Evolutionary conservation across 2,329 filamentous ascomycete genomes (phyloP).

Genomic region (Scytalidium sp.): DNA sequence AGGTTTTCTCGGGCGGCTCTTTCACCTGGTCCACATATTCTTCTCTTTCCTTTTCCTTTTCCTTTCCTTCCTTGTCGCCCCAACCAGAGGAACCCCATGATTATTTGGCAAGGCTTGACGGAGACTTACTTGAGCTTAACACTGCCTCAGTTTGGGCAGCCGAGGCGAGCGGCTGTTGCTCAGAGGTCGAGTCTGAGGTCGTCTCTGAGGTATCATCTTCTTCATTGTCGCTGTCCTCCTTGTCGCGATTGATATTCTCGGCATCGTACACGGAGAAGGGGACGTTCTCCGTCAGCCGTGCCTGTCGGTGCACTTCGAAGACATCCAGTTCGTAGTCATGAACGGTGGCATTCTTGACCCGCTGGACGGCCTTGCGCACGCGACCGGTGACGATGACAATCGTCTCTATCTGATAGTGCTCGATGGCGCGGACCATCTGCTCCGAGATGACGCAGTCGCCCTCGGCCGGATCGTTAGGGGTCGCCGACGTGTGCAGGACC

Average conservation of each 20-base stretch:
- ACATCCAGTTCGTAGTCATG: constrained; percentile 76
- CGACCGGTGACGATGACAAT: constrained; percentile 74
- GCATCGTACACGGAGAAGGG: constrained; percentile 71
- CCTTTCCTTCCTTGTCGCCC: too few relatives aligned
- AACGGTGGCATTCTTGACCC: constrained; percentile 72
- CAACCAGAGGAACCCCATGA: too few relatives aligned
- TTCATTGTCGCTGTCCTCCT: constrained; percentile 53
- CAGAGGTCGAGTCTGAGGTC: not conserved
- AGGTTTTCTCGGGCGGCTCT: too few relatives aligned
- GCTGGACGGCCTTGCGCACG: constrained; percentile 70
- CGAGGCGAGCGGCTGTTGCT: too few relatives aligned
- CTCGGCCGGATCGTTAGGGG: constrained; percentile 10
- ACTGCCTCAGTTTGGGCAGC: too few relatives aligned
- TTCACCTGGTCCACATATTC: too few relatives aligned
- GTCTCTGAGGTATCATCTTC: constrained; percentile 19
- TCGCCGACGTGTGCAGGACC: constrained; percentile 50
- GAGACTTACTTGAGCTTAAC: not conserved
- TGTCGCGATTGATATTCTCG: constrained; percentile 54
- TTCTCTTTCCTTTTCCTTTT: too few relatives aligned
- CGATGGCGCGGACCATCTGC: constrained; percentile 83
- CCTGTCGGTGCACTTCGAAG: constrained; percentile 60
- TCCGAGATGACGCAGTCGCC: constrained; percentile 56
- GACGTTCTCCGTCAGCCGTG: constrained; percentile 56
- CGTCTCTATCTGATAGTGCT: constrained; percentile 75
- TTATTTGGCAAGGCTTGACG: too few relatives aligned